These are phyloP conservation scores for Caloboletus firmus DNA, from an alignment of 1,284 basidiomycete species.

Conservation along the genomic window DNA sequence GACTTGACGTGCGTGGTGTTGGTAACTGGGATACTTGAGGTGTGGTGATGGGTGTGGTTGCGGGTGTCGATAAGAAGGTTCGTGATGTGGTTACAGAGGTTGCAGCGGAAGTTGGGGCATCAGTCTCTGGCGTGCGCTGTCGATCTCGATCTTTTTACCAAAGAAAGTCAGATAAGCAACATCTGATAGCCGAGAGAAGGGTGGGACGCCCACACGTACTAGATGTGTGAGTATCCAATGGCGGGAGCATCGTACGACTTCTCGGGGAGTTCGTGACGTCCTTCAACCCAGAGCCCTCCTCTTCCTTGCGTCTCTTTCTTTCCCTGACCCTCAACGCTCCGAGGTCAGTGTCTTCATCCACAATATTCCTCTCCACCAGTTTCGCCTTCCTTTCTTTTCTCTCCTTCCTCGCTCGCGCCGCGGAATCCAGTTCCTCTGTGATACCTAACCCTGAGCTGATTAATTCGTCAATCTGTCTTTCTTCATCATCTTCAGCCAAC, in stretches of 20 bases:
- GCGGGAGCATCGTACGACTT: constrained; percentile 37
- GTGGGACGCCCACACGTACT: constrained; percentile 27
- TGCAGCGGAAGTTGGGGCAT: constrained; percentile 33
- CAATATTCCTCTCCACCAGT: constrained; percentile 34
- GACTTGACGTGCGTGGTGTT: constrained; percentile 52
- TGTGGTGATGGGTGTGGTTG: constrained; percentile 40
- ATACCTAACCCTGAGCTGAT: constrained; percentile 14
- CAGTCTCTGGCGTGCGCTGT: constrained; percentile 41
- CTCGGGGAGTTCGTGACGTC: constrained; percentile 63
- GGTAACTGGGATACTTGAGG: constrained; percentile 38
- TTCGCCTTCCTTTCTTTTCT: constrained; percentile 45
- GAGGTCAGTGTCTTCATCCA: constrained; percentile 30
- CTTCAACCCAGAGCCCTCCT: constrained; percentile 47
- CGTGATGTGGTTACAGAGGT: constrained; percentile 41
- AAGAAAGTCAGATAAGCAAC: constrained; percentile 11
- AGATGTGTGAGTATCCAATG: constrained; percentile 38
- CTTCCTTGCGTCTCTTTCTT: constrained; percentile 43
- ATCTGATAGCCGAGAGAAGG: constrained; percentile 1
- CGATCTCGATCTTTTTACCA: constrained; percentile 41
- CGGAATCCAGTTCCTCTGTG: constrained; percentile 20
- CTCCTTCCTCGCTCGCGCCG: constrained; percentile 35
- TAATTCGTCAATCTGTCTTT: constrained; percentile 36
- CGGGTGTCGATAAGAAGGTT: constrained; percentile 43
- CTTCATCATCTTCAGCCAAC: constrained; percentile 59
- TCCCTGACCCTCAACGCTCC: constrained; percentile 36